Base-by-base conservation (phyloP, 345 rosid species). In the Hibiscus trionum region DNA sequence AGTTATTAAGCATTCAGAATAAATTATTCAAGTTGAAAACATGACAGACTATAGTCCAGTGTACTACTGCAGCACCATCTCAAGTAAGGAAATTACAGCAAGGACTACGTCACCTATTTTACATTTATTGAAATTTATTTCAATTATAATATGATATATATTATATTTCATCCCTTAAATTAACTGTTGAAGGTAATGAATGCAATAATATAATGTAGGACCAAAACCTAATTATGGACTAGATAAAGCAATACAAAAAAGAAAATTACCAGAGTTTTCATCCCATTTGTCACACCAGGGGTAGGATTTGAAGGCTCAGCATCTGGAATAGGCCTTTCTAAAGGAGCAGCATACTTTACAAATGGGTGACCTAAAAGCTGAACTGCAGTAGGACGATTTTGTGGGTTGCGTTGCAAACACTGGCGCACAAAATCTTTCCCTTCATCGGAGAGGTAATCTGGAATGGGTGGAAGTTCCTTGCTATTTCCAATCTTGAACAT, bases 401-500 rank as follows among this genome's bases (percentile, higher is more conserved):
- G 33, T 12, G 91, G 94, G 68, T 89, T 80, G 55, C 91, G 82
- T 74, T 87, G 91, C 81, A 89, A 80, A 78, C 94, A 89, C 64
- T 68, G 75, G 77, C 76, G 79, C n/a, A 89, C 78, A 76, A 89
- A 89, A 72, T 89, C 87, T 81, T 89, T 87, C 26, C 91, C 94
- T 5, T 87, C 90, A 49, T 81, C 83, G 6, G 94, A 86, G 73
- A 89, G 87, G 73, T 73, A 66, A 74, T 87, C 91, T 10, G 94
- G 94, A 82, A 89, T 86, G 19, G 79, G 70, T 57, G 94, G 94
- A 62, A 89, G 94, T 71, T 89, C 90, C 80, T 87, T 89, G 71
- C 94, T 82, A 66, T 87, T 89, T 47, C 94, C 94, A 74, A 89
- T 89, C 83, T 89, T 89, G 77, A 89, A 89, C 91, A 87, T 83